A percentile compares a stretch with the other conserved stretches of the same genome.
These are phyloP conservation scores for Pichia cabralensis DNA, from an alignment of 805 yeast genomes.

Conservation along the genomic window DNA sequence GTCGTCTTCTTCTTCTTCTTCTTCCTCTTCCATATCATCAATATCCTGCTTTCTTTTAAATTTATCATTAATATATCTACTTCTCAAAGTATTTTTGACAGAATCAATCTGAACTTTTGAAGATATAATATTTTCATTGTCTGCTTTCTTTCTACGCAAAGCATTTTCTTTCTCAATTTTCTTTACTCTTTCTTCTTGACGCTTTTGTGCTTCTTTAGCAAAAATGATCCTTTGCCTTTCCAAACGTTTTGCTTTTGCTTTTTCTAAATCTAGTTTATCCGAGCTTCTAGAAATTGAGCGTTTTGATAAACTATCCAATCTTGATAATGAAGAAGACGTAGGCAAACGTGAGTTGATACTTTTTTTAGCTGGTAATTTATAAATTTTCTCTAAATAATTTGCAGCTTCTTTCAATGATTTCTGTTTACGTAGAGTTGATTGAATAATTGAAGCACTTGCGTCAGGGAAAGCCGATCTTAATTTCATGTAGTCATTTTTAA, in stretches of 20 bases:
- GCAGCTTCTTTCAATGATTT: conserved; percentile 26
- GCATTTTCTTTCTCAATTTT: conserved; percentile 1
- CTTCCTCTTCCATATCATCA: conserved; percentile 8
- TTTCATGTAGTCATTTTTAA: conserved; percentile 22
- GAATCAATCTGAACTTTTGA: conserved; percentile 18
- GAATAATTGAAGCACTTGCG: conserved; percentile 21
- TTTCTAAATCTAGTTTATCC: too few species aligned
- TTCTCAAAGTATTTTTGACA: conserved; percentile 14
- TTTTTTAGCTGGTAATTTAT: conserved; percentile 6
- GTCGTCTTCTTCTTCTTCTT: conserved; percentile 3
- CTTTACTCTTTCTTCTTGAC: neutral
- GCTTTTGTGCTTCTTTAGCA: neutral
- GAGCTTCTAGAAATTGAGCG: conserved; percentile 8
- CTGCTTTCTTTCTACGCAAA: conserved; percentile 9
- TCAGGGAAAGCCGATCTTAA: conserved; percentile 26
- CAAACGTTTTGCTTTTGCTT: too few species aligned
- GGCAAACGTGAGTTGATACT: too few species aligned
- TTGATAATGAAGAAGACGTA: neutral
- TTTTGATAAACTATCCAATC: conserved; percentile 9
- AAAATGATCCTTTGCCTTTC: too few species aligned
- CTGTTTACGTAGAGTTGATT: conserved; percentile 23
- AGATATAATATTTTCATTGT: conserved; percentile 17
- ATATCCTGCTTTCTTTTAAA: neutral
- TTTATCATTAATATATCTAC: conserved; percentile 14
- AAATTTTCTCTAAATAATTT: conserved; percentile 18